Evolutionary conservation across 2,329 filamentous ascomycete species (phyloP).

Genomic region (Penicillium sp.): DNA sequence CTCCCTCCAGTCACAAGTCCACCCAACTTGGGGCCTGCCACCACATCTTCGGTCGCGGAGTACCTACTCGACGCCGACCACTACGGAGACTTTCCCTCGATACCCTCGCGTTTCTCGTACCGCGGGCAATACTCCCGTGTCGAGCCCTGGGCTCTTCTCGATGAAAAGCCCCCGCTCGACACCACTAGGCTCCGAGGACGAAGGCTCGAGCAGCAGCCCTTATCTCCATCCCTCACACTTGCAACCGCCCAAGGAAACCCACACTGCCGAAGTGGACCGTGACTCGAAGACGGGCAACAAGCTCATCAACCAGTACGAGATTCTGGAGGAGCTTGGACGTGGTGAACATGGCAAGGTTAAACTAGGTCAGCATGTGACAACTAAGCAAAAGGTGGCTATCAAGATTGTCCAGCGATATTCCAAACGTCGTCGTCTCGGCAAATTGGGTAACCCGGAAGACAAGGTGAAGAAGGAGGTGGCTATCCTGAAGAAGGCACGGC

Average conservation of each 20-base stretch:
- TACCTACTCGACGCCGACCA: slow-evolving; percentile 48
- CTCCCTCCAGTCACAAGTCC: slow-evolving; percentile 49
- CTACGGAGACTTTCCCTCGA: slow-evolving; percentile 27
- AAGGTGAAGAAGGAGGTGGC: slow-evolving; percentile 94
- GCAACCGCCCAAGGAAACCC: slow-evolving; percentile 78
- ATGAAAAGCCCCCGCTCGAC: slow-evolving; percentile 39
- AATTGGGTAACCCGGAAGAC: slow-evolving; percentile 66
- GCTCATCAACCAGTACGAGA: slow-evolving; percentile 96
- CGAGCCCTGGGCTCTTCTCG: slow-evolving; percentile 52
- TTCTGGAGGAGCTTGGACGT: slow-evolving; percentile 92
- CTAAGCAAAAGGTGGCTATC: slow-evolving; percentile 83
- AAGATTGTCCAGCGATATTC: slow-evolving; percentile 98
- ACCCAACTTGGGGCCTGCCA: slow-evolving; percentile 43
- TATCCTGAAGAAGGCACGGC: slow-evolving; percentile 96
- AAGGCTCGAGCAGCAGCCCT: slow-evolving; percentile 56
- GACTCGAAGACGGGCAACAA: slow-evolving; percentile 90
- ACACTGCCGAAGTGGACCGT: slow-evolving; percentile 87
- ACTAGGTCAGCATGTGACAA: slow-evolving; percentile 78
- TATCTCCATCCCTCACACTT: slow-evolving; percentile 72
- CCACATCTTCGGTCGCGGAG: slow-evolving; percentile 47
- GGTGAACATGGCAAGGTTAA: slow-evolving; percentile 98
- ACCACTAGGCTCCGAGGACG: slow-evolving; percentile 42
- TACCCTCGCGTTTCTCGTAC: slow-evolving; percentile 42
- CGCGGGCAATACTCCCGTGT: slow-evolving; percentile 52
- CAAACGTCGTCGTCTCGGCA: slow-evolving; percentile 87